Percentiles rank a stretch among this genome's conserved stretches.
phyloP scores from a whole-genome alignment of 495 filamentous ascomycete genomes.

The Aspergillus biplanus region DNA sequence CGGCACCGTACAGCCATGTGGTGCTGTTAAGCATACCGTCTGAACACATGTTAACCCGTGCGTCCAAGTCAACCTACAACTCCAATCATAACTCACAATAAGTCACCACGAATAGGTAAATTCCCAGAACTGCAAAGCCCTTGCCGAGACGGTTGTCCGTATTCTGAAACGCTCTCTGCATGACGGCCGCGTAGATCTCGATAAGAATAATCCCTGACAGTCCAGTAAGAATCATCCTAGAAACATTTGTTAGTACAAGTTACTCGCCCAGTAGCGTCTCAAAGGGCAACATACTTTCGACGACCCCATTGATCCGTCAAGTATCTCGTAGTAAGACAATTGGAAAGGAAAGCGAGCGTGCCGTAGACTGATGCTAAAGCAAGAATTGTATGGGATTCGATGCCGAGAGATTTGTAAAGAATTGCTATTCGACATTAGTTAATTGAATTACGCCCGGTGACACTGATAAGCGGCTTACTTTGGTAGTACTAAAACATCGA shows the following conservation, averaged over 20 bases:
- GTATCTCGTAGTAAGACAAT: constrained; percentile 54
- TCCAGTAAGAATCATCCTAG: constrained; percentile 57
- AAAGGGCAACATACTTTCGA: constrained; percentile 45
- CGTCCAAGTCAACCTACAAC: background rate
- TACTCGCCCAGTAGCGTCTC: background rate
- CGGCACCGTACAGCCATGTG: constrained; percentile 64
- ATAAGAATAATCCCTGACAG: constrained; percentile 53
- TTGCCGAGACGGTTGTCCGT: constrained; percentile 59
- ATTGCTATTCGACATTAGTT: constrained; percentile 36
- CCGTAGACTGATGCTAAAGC: constrained; percentile 60
- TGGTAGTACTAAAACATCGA: constrained; percentile 50
- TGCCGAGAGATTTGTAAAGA: constrained; percentile 60
- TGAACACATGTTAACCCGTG: constrained; percentile 20
- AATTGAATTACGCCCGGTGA: constrained; percentile 1
- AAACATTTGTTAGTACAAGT: constrained; percentile 2
- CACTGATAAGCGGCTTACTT: constrained; percentile 36
- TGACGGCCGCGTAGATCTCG: constrained; percentile 63
- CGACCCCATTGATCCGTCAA: constrained; percentile 65
- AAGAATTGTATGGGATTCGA: constrained; percentile 53
- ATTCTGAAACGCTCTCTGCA: constrained; percentile 60
- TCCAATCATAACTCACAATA: constrained; percentile 47
- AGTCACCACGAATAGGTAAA: constrained; percentile 60
- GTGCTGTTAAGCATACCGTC: constrained; percentile 63
- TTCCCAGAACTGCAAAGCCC: constrained; percentile 63
- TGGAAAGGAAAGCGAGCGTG: constrained; percentile 57